phyloP scores from a whole-genome alignment of 148 eudicot genomes.

The Tetragonia tetragonoides region DNA sequence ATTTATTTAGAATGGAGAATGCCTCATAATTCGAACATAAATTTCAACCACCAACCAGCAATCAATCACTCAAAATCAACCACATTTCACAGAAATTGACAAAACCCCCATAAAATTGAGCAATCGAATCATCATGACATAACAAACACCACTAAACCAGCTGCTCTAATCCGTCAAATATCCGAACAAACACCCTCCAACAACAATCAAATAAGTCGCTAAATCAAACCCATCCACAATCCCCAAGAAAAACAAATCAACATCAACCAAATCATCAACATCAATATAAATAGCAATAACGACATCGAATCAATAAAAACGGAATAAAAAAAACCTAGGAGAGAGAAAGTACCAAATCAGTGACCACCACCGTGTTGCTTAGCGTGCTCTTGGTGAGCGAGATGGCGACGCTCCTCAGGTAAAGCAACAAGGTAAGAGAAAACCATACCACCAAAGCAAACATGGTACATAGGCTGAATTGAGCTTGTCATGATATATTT shows the following conservation, averaged over 20 bases:
- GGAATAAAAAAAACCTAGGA: not conserved
- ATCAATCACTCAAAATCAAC: not conserved
- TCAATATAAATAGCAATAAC: too few relatives aligned
- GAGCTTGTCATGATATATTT: slow-evolving; percentile 79
- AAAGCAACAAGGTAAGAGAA: slow-evolving; percentile 90
- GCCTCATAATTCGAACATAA: too few relatives aligned
- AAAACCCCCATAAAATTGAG: too few relatives aligned
- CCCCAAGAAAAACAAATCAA: not conserved
- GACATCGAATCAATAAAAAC: too few relatives aligned
- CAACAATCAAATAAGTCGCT: not conserved
- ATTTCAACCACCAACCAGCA: not conserved
- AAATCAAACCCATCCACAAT: not conserved
- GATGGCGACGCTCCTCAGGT: slow-evolving; percentile 96
- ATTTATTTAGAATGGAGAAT: too few relatives aligned
- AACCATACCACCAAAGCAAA: slow-evolving; percentile 83
- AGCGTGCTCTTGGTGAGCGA: slow-evolving; percentile 66
- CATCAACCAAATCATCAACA: not conserved
- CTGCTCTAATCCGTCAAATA: not conserved
- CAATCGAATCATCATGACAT: too few relatives aligned
- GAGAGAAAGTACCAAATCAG: not conserved
- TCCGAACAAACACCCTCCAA: too few relatives aligned
- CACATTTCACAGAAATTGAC: not conserved
- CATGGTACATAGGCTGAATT: slow-evolving; percentile 55
- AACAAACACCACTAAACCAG: not conserved
- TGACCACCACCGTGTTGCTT: slow-evolving; percentile 43